Conservation (phyloP, 495 filamentous ascomycete genomes). For the Pseudomonodictys pantanalensis region DNA sequence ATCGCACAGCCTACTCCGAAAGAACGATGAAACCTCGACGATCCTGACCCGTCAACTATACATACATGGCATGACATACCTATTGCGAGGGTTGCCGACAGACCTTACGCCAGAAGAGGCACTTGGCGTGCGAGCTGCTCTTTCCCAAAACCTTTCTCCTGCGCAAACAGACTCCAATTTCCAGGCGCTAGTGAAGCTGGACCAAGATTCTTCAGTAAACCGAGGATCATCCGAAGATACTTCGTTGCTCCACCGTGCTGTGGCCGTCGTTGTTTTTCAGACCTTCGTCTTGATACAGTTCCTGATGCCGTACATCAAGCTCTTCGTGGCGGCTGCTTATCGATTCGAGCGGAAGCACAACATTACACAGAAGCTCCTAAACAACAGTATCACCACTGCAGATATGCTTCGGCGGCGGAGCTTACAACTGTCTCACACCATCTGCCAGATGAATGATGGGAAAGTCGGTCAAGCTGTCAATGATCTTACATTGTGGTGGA, state of each 20-base stretch:
- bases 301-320: conserved; percentile 56
- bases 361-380: conserved; percentile 55
- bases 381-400: conserved; percentile 48
- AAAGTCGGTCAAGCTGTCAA: conserved; percentile 53
- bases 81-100: conserved; percentile 62
- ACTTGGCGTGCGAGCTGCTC: conserved; percentile 45
- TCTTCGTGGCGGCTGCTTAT: conserved; percentile 52
- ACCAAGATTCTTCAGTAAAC: conserved; percentile 11
- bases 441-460: conserved; percentile 56
- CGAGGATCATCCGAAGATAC: conserved; percentile 20
- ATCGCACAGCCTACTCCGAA: conserved; percentile 28
- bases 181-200: conserved; percentile 27
- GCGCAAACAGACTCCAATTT: conserved; percentile 37
- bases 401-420: conserved; percentile 54
- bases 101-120: conserved; percentile 53
- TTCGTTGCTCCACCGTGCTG: conserved; percentile 57
- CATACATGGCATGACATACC: conserved; percentile 62
- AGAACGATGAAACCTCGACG: conserved; percentile 32
- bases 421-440: conserved; percentile 48
- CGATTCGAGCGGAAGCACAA: conserved; percentile 63
- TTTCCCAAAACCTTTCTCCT: conserved; percentile 43
- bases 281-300: conserved; percentile 57
- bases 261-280: conserved; percentile 55
- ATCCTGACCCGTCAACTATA: conserved; percentile 62
- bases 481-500: conserved; percentile 53